Conservation (phyloP, 2,329 filamentous ascomycete genomes). For the Aspergillus texensis region DNA sequence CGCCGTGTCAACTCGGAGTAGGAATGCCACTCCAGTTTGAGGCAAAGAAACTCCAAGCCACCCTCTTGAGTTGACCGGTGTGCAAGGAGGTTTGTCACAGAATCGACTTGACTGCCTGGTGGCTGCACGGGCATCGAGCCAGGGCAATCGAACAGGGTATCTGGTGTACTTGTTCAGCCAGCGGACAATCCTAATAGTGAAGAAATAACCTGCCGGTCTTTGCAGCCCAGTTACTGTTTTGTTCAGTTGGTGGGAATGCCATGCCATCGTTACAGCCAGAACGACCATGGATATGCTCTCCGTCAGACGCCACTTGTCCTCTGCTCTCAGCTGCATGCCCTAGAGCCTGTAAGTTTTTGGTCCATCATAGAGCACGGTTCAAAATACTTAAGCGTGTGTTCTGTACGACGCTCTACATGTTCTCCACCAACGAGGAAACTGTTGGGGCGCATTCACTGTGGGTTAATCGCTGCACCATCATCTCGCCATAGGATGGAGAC, state of each 20-base stretch:
- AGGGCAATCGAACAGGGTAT: background rate
- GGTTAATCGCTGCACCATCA: background rate
- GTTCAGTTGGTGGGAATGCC: background rate
- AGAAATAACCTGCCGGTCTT: background rate
- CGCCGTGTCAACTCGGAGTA: background rate
- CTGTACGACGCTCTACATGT: background rate
- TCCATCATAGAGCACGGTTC: background rate
- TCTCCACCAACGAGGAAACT: background rate
- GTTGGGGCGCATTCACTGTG: background rate
- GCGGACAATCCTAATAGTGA: background rate
- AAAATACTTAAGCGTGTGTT: background rate
- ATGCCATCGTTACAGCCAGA: background rate
- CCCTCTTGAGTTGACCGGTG: background rate
- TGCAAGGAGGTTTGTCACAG: background rate
- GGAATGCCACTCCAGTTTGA: background rate
- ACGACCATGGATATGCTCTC: background rate
- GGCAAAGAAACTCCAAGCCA: background rate
- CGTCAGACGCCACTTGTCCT: background rate
- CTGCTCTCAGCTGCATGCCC: fast-evolving
- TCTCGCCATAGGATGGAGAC: background rate
- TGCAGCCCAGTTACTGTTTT: background rate
- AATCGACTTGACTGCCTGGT: background rate
- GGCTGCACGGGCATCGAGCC: background rate
- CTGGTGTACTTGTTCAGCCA: background rate
- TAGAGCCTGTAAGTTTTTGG: background rate